A percentile compares a stretch with the other conserved stretches of the same genome.
Conservation (phyloP, 2,329 filamentous ascomycete genomes). For the Xylariaceae sp. region DNA sequence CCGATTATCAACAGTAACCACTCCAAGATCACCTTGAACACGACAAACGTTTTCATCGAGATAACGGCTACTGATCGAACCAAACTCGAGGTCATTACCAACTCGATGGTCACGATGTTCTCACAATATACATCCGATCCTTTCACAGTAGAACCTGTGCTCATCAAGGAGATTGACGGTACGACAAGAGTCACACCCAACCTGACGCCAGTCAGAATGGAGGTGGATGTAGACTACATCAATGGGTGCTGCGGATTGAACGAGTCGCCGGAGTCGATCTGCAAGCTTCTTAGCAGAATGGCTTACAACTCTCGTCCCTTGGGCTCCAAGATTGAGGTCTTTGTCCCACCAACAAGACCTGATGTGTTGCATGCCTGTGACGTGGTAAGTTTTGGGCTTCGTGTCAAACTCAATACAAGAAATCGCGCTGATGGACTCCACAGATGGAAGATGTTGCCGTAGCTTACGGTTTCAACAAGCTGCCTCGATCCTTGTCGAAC, state of each 20-base stretch:
- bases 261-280: constrained; percentile 69
- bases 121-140: constrained; percentile 80
- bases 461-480: constrained; percentile 94
- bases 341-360: constrained; percentile 81
- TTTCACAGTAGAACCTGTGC: constrained; percentile 90
- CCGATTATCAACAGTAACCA: constrained; percentile 97
- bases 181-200: constrained; percentile 77
- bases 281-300: constrained; percentile 81
- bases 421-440: constrained; percentile 4
- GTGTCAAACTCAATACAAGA: background rate
- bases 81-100: constrained; percentile 91
- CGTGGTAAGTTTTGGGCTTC: constrained; percentile 41
- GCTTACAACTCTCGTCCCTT: constrained; percentile 77
- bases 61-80: constrained; percentile 94
- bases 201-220: constrained; percentile 67
- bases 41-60: constrained; percentile 93
- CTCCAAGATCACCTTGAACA: constrained; percentile 90
- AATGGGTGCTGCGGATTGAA: constrained; percentile 85
- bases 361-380: constrained; percentile 96
- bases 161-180: constrained; percentile 84
- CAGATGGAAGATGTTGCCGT: constrained; percentile 94
- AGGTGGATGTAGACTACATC: constrained; percentile 87
- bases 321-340: constrained; percentile 65
- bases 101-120: constrained; percentile 97
- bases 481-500: constrained; percentile 80